Conservation (phyloP, 345 rosid genomes). For the Citrus inodora region DNA sequence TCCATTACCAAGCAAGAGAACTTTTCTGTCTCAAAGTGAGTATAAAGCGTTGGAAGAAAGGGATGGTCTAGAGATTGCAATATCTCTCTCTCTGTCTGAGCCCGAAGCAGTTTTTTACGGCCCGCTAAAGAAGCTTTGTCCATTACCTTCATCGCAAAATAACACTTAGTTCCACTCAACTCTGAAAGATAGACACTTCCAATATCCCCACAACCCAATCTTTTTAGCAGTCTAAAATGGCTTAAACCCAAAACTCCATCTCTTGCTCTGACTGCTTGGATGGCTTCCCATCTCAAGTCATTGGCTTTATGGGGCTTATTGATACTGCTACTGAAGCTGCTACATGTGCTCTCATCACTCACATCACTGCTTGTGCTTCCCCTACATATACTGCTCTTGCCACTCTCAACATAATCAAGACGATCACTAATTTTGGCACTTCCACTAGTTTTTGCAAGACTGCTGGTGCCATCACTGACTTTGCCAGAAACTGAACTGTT, state of each 20-base stretch:
- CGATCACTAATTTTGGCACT: conserved; percentile 77
- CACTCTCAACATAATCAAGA: conserved; percentile 73
- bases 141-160: conserved; percentile 95
- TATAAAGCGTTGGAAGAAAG: conserved; percentile 85
- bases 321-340: conserved; percentile 82
- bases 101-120: conserved; percentile 88
- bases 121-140: conserved; percentile 86
- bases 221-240: conserved; percentile 80
- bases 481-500: conserved; percentile 74
- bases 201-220: conserved; percentile 91
- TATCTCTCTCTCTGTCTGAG: conserved; percentile 92
- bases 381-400: conserved; percentile 85
- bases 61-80: conserved; percentile 87
- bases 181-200: conserved; percentile 93
- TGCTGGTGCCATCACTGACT: conserved; percentile 73
- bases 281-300: conserved; percentile 93
- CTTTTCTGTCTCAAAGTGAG: conserved; percentile 88
- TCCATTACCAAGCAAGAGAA: conserved; percentile 94
- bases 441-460: conserved; percentile 70
- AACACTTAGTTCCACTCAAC: conserved; percentile 81
- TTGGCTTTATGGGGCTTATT: conserved; percentile 88
- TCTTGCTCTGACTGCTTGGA: conserved; percentile 65
- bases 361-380: conserved; percentile 90
- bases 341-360: conserved; percentile 89
- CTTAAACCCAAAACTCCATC: conserved; percentile 75